Evolutionary conservation across 176 grass and related monocot genomes (phyloP), one percentile per base, ranked within the genome.

Genomic region (Leersia perrieri): DNA sequence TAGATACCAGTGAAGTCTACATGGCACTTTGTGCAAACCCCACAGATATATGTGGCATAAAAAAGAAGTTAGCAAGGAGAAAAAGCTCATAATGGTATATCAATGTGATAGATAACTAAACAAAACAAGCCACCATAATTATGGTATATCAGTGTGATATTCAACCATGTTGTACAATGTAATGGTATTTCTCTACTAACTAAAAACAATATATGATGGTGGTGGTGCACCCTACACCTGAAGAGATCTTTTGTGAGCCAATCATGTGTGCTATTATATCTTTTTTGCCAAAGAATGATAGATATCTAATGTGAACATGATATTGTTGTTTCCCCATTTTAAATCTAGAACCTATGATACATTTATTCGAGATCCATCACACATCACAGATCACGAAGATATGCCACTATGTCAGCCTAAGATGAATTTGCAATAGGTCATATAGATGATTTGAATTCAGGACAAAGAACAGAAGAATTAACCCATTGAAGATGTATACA

Each of bases 401-500:
- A 53, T 22, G 49, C 20, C 47, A 20, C 1, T 53, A 53, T 22
- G 49, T 7, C 47, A 20, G 5, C 15, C 49, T 53, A 67, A 31
- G 68, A 79, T 79, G 27, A 64, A 83, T 87, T 70, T 44, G 42
- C 36, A 79, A 62, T 39, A 78, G 28, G 55, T 31, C 49, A 53
- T 53, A 53, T 53, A n/a, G 18, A 20, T n/a, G 49, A 53, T 53
- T 0, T 5, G 49, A 53, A n/a, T 53, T 53, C 18, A 53, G 49
- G 15, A 53, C 20, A 53, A 53, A 53, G 60, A 44, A 29, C 30
- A 47, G 33, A 33, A 57, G 23, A 85, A 64, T 44, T 44, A 30
- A 29, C 28, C 45, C 10, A 0, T 4, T 58, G 2, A 60, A 76
- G 44, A 68, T 49, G 18, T 62, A 60, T 10, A 82, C 40, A 63